Evolutionary conservation across 2,329 filamentous ascomycete species (phyloP).

Genomic region (Coniochaeta ligniaria): DNA sequence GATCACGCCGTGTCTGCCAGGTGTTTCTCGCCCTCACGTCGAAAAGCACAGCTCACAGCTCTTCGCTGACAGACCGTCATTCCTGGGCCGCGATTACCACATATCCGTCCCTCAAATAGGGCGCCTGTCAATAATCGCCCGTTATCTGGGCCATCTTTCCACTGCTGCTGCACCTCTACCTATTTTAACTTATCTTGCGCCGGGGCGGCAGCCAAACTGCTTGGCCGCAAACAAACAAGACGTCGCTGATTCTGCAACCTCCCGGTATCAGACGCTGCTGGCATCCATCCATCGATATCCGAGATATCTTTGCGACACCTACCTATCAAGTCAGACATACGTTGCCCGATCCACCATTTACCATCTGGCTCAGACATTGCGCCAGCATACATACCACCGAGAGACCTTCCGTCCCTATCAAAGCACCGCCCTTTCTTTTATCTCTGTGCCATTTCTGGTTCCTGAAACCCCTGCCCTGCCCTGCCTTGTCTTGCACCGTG

Average conservation of each 20-base stretch:
- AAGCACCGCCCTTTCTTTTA: background rate
- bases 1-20: background rate
- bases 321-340: background rate
- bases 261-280: background rate
- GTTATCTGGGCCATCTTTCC: background rate
- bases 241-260: background rate
- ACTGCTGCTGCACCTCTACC: background rate
- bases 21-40: background rate
- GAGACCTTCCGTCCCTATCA: background rate
- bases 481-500: background rate
- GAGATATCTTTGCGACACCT: background rate
- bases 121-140: background rate
- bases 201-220: background rate
- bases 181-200: background rate
- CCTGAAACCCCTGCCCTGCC: constrained; percentile 1
- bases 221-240: background rate
- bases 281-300: background rate
- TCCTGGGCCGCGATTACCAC: background rate
- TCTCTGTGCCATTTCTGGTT: background rate
- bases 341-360: background rate
- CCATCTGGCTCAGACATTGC: constrained; percentile 1
- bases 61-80: background rate
- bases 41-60: background rate
- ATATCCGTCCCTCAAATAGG: background rate
- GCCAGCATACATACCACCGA: background rate